Base-by-base conservation (phyloP, 2,329 filamentous ascomycete species). In the Atkinsonella texensis region DNA sequence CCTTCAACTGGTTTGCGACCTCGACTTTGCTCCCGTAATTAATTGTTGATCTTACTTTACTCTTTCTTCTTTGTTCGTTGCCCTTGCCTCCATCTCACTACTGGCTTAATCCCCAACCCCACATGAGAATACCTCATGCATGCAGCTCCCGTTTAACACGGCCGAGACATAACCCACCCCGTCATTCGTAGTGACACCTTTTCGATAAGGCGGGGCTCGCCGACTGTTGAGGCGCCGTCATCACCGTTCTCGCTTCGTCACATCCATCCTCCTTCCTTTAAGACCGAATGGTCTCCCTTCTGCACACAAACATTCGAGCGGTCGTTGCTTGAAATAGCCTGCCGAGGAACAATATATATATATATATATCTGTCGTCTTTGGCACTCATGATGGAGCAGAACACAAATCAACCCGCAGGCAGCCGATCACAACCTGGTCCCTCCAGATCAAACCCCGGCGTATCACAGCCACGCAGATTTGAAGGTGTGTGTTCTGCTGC, bases 391-490 rank as follows among this genome's bases (percentile, higher is more conserved):
- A 67, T 67, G 65, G 60, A 60, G 20, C 57, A 59, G 42, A 61
- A 63, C 46, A 42, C 53, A 43, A 56, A 56, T 51, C 63, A 62
- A 47, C 58, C 53, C 46, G 53, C 57, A 39, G 56, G 54, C 50
- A 57, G 52, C 47, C 54, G 52, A 54, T 60, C 61, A 47, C 62
- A 59, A 32, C 52, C 42, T 53, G 56, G 54, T 46, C 59, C 59
- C 40, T 52, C 59, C 42, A 59, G 61, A 54, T 62, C 64, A 20
- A 66, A 58, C 52, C 61, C 63, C n/a, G 61, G 59, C 20, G 55
- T 64, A 41, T 60, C 61, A 18, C 62, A 61, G 35, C 62, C 65
- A 41, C 64, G 67, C 50, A 66, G 67, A 33, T 64, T 65, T 48
- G 67, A 70, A 53, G 68, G 67, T 69, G 57, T 43, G 64, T 60